Conservation (phyloP, 169 alveolate species). For the Eimeria praecox region DNA sequence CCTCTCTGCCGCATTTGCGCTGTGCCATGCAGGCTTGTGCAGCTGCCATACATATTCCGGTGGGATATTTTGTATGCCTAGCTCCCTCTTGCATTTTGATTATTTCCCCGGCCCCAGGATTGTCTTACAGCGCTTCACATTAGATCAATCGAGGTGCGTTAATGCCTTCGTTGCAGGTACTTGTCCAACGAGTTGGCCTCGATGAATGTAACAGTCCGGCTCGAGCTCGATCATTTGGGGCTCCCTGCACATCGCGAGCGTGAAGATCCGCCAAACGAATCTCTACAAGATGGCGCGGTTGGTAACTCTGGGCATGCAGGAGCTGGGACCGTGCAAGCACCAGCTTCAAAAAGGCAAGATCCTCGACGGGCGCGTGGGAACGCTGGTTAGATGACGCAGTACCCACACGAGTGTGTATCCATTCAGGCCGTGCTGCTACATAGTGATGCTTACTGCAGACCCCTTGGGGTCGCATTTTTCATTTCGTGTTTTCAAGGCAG, state of each 20-base stretch:
- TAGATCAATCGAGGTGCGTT: background rate
- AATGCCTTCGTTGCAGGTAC: constrained; percentile 69
- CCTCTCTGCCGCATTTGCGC: constrained; percentile 83
- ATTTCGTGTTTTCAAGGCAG: background rate
- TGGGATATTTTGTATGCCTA: background rate
- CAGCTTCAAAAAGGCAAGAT: background rate
- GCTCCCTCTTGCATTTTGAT: background rate
- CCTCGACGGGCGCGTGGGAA: constrained; percentile 5
- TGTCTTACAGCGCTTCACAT: background rate
- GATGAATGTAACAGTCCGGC: constrained; percentile 80
- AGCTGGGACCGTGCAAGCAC: background rate
- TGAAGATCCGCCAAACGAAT: background rate
- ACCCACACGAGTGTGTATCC: background rate
- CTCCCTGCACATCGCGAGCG: background rate
- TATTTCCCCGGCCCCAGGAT: background rate
- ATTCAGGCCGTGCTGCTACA: background rate
- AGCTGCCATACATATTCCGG: constrained; percentile 84
- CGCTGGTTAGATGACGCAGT: background rate
- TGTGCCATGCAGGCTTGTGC: constrained; percentile 83
- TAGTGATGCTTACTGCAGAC: background rate
- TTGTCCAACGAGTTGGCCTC: constrained; percentile 82
- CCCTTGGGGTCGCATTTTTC: background rate
- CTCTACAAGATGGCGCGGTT: background rate
- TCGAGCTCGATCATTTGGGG: constrained; percentile 75
- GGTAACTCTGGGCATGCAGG: background rate